Base-by-base conservation (phyloP, 768 basidiomycete species). In the Lyophyllum atratum region DNA sequence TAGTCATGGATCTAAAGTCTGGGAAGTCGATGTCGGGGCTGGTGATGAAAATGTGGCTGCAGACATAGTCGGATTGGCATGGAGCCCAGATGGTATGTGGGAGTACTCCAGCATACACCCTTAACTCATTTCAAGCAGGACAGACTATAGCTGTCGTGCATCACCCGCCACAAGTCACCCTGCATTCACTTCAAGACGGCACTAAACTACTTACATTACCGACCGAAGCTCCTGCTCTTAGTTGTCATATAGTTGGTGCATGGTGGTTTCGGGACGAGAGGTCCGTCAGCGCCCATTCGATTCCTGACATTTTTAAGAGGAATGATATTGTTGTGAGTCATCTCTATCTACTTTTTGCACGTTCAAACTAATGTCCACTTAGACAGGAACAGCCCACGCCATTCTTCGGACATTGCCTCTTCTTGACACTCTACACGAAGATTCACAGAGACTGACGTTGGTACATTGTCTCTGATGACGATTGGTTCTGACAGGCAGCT, bases 131-230 rank as follows among this genome's bases (percentile, higher is more conserved):
- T 46, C 47, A 50, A 52, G 31, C 64, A 89, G 85, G 85, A 49
- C 86, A 89, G 71, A 84, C 79, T 46, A 81, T 94, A 58, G 90
- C 88, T 17, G 80, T 91, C 17, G 79, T 85, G 26, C 87, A 87
- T 55, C 77, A 90, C 60, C 90, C 89, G 40, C 82, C 86, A 39
- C 76, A 80, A 24, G 69, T 93, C 28, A 85, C 83, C 11, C 70
- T 93, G 24, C 89, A 90, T 68, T 93, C 92, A 11, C 74, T 93
- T 22, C 90, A 93, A 71, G 85, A 93, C 68, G 92, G 92, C 7
- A 78, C 71, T 43, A 74, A 82, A 59, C 76, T 83, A 56, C 78
- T 81, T 26, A 73, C 72, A 17, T 66, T 89, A 40, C 72, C 76
- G 21, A 63, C 85, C 42, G 63, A 67, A 37, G 47, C 19, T 49